Conservation (phyloP, 176 grass and related monocot genomes). For the Oryza brachyantha region DNA sequence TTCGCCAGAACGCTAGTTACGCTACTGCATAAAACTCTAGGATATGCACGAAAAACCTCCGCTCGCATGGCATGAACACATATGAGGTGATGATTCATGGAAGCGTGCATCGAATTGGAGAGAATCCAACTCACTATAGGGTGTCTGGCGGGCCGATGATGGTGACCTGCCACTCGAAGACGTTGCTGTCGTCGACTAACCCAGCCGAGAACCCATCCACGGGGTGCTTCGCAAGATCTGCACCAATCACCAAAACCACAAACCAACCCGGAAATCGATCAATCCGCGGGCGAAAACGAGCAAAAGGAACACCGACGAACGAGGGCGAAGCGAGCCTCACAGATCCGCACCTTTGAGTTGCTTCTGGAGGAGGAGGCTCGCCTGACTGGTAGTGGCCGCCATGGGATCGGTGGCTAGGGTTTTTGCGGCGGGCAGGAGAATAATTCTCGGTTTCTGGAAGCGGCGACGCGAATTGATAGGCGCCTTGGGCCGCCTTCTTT, state of each 20-base stretch:
- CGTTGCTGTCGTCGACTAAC: constrained; percentile 64
- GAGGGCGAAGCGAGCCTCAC: constrained; percentile 11
- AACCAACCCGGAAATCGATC: not conserved
- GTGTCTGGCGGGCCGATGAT: constrained; percentile 84
- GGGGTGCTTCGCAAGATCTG: constrained; percentile 72
- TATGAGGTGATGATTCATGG: not conserved
- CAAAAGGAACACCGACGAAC: constrained; percentile 31
- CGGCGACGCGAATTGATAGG: constrained; percentile 32
- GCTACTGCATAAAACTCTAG: not conserved
- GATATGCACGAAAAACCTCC: not conserved
- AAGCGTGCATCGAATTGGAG: constrained; percentile 4
- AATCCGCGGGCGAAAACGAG: not conserved
- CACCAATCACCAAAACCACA: not conserved
- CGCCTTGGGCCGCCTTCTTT: constrained; percentile 49
- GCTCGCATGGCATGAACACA: constrained; percentile 1
- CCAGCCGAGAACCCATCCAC: constrained; percentile 71
- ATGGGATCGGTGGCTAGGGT: constrained; percentile 62
- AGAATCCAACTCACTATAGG: constrained; percentile 58
- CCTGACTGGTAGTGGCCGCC: constrained; percentile 64
- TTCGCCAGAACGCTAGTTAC: not conserved
- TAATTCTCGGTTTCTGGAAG: constrained; percentile 15
- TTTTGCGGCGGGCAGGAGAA: constrained; percentile 31
- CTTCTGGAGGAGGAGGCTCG: constrained; percentile 88
- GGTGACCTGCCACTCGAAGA: constrained; percentile 84
- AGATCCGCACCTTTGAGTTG: constrained; percentile 83